These are phyloP conservation scores for Boletus bicolor DNA, from an alignment of 768 basidiomycete species.

Conservation along the genomic window DNA sequence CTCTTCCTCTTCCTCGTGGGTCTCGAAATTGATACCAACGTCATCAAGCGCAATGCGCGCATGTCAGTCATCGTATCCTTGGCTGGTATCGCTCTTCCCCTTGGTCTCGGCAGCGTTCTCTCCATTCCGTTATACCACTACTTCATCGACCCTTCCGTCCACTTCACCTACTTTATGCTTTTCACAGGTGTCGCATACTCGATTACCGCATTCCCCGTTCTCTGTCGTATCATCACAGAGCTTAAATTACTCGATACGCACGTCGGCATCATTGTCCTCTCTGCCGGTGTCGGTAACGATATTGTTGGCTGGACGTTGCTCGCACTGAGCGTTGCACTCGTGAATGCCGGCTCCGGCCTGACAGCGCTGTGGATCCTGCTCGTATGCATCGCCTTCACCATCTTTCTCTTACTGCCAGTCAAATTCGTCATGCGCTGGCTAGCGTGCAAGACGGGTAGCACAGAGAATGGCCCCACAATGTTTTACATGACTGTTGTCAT, in stretches of 20 bases:
- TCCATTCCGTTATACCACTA: too few species aligned
- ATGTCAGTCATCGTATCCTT: too few species aligned
- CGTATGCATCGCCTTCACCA: constrained; percentile 72
- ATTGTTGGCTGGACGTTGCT: constrained; percentile 34
- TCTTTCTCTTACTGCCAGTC: constrained; percentile 71
- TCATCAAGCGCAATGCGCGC: too few species aligned
- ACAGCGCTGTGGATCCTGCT: constrained; percentile 86
- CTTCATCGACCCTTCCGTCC: constrained; percentile 51
- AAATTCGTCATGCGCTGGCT: constrained; percentile 64
- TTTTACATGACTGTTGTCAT: constrained; percentile 87
- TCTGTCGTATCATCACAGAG: constrained; percentile 74
- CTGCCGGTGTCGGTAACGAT: constrained; percentile 88
- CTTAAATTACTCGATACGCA: constrained; percentile 88
- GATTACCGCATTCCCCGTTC: constrained; percentile 49
- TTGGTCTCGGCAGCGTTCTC: too few species aligned
- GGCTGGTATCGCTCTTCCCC: too few species aligned
- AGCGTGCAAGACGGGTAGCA: constrained; percentile 74
- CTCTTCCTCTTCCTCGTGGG: too few species aligned
- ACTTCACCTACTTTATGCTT: constrained; percentile 90
- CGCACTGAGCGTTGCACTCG: constrained; percentile 39
- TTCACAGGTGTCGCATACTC: constrained; percentile 92
- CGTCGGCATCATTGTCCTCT: constrained; percentile 90
- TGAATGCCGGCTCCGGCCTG: constrained; percentile 80
- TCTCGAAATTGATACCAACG: too few species aligned
- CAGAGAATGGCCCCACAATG: constrained; percentile 78